Evolutionary conservation across 2,329 filamentous ascomycete genomes (phyloP), one percentile per base, ranked within the genome.

Genomic region (Macrophomina tecta): DNA sequence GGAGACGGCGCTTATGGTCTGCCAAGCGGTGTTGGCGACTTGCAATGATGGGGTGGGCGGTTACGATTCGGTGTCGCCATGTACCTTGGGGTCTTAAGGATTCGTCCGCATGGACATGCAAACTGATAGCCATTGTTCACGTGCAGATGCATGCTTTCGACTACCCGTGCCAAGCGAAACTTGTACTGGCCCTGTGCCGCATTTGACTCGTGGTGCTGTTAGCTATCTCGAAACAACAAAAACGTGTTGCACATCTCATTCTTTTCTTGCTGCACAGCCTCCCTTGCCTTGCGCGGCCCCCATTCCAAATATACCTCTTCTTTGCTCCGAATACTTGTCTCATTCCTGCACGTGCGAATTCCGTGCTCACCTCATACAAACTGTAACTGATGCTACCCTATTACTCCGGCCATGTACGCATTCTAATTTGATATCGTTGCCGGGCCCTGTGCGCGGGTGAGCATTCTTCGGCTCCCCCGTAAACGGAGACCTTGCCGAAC

Each of bases 211-310:
- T 12, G 36, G 36, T 12, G 36, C 36, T 38, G 6, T 38, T 58
- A 58, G 38, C 56, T 61, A 48, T 45, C 36, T 34, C 42, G 38
- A 60, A 42, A 58, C 53, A 23, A 36, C 9, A n/a, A 55, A 55
- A 36, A n/a, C 40, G 18, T 11, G n/a, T 46, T 38, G 34, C 53
- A 40, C 53, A 58, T 58, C 40, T 60, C 23, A 23, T 23, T 16
- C 34, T 40, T 58, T 32, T 58, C 7, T 5, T 16, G 34, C 34
- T 61, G 56, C 56, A 61, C 56, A 61, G 56, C 56, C 56, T 61
- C 56, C 1, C 48, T 36, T 34, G 56, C 56, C 56, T 61, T 46
- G 46, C 56, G 56, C 40, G 56, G 56, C 56, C 55, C 23, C 30
- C 56, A 18, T 46, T 28, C 23, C 30, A 9, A 30, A 34, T n/a